Conservation (phyloP, 1,284 basidiomycete species). For the Leucoagaricus sp. region DNA sequence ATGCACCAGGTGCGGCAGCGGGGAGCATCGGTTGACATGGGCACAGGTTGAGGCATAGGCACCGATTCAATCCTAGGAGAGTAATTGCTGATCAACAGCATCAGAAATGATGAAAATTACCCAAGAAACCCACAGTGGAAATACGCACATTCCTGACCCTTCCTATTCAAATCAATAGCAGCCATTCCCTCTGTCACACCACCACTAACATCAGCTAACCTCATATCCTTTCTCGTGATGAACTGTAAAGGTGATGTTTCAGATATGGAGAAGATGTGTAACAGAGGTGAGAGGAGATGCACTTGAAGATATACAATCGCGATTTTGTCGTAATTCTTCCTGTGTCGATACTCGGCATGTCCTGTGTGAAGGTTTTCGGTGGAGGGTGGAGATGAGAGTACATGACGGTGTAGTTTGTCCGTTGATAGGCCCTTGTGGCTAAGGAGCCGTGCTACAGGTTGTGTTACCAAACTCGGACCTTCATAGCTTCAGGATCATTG, state of each 20-base stretch:
- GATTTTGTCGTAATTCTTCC: slow-evolving; percentile 85
- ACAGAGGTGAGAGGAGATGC: neutral
- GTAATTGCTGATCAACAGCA: no score
- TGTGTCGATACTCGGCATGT: slow-evolving; percentile 80
- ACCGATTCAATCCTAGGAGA: no score
- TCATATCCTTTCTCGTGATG: slow-evolving; percentile 50
- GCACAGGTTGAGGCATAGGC: no score
- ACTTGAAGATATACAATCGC: slow-evolving; percentile 83
- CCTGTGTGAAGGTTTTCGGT: slow-evolving; percentile 43
- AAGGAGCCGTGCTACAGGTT: slow-evolving; percentile 89
- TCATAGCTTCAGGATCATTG: slow-evolving; percentile 71
- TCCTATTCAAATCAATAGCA: no score
- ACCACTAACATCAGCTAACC: neutral
- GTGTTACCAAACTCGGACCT: slow-evolving; percentile 88
- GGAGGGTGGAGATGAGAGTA: neutral
- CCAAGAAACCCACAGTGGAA: no score
- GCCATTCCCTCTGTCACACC: no score
- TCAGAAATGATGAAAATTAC: no score
- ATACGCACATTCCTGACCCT: no score
- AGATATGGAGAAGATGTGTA: neutral
- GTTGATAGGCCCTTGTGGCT: slow-evolving; percentile 56
- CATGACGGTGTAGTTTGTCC: slow-evolving; percentile 45
- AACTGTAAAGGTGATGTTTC: slow-evolving; percentile 51
- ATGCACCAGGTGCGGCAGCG: neutral
- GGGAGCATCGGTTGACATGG: neutral